Percentiles rank a stretch among this genome's conserved stretches.
These are phyloP conservation scores for Beauveria medogensis DNA, from an alignment of 2,329 filamentous ascomycete species.

Conservation along the genomic window DNA sequence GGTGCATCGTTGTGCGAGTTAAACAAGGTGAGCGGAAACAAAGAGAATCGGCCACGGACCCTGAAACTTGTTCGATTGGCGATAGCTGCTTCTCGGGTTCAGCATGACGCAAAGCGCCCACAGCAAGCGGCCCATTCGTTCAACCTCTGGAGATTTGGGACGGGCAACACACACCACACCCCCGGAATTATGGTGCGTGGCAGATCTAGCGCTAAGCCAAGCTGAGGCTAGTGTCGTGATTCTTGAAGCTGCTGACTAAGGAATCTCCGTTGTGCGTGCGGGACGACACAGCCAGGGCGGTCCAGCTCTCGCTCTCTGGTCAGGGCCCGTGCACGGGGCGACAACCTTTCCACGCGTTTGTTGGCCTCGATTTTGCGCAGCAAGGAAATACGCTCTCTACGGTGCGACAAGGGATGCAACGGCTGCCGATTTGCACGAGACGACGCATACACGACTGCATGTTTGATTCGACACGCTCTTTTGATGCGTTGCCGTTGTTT, in stretches of 20 bases:
- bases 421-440: not conserved
- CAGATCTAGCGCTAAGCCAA: conserved; percentile 7
- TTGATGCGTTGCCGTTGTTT: conserved; percentile 3
- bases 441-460: not conserved
- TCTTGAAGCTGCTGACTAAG: conserved; percentile 1
- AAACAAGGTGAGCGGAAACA: not conserved
- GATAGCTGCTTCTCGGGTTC: not conserved
- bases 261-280: not conserved
- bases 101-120: not conserved
- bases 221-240: not conserved
- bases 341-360: conserved; percentile 5
- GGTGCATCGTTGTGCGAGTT: not conserved
- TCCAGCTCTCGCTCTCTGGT: too few relatives aligned
- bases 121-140: not conserved
- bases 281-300: not conserved
- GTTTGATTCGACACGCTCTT: not conserved
- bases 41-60: not conserved
- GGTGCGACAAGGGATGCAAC: not conserved
- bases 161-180: not conserved
- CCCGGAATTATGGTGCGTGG: conserved; percentile 1
- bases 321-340: conserved; percentile 5
- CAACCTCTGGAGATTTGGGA: not conserved
- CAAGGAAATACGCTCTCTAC: not conserved
- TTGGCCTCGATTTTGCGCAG: conserved; percentile 10
- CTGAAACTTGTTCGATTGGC: not conserved